These are phyloP conservation scores for Cantharellus anzutake DNA, from an alignment of 768 basidiomycete genomes.

Conservation along the genomic window DNA sequence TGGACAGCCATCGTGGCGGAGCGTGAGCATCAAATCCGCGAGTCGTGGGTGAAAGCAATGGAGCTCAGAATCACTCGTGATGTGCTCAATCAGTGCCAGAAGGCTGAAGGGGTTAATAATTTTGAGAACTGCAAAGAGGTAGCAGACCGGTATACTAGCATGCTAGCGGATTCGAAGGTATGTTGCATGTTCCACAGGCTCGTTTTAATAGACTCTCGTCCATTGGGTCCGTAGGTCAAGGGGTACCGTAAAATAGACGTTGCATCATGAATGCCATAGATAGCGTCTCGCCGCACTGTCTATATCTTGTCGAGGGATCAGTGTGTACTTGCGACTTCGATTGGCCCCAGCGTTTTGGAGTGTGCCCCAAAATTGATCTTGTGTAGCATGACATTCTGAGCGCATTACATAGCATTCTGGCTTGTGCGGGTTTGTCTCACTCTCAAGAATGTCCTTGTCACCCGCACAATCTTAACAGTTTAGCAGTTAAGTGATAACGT, in stretches of 20 bases:
- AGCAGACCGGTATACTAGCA: conserved; percentile 58
- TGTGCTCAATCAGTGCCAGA: conserved; percentile 78
- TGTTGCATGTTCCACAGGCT: conserved; percentile 15
- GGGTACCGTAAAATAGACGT: background rate
- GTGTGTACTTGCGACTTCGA: background rate
- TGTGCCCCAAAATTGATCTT: background rate
- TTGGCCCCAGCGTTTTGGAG: background rate
- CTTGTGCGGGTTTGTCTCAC: background rate
- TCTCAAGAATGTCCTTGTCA: no score
- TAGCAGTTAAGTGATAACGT: no score
- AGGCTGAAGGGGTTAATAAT: conserved; percentile 79
- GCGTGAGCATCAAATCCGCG: conserved; percentile 61
- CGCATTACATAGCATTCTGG: background rate
- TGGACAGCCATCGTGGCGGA: conserved; percentile 10
- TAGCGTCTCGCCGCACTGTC: background rate
- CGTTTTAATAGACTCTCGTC: background rate
- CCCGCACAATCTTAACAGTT: no score
- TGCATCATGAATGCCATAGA: background rate
- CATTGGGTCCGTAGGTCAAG: background rate
- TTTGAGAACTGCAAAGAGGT: conserved; percentile 78
- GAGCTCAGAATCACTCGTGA: conserved; percentile 76
- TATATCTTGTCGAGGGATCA: background rate
- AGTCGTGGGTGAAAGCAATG: conserved; percentile 92
- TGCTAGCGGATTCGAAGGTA: conserved; percentile 69
- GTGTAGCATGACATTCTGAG: background rate